Percentiles rank a stretch among this genome's conserved stretches.
Evolutionary conservation across 306 rosid genomes (phyloP).

Genomic region (Carpinus viminea): DNA sequence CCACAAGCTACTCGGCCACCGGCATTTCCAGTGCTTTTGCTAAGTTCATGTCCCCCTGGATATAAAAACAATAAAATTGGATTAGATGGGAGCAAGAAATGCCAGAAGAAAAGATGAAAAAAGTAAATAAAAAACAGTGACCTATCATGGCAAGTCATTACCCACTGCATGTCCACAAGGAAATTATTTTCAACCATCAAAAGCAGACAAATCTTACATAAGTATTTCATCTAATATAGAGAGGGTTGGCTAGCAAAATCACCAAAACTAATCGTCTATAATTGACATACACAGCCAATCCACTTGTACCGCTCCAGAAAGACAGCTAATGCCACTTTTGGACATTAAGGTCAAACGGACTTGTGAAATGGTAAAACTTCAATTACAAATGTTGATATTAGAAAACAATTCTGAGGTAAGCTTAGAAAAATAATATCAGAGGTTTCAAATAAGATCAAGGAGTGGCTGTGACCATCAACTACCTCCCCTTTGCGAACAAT

Average conservation of each 20-base stretch:
- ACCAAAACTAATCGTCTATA: not conserved
- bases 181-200: not conserved
- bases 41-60: constrained; percentile 93
- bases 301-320: not conserved
- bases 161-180: not conserved
- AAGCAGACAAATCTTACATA: not conserved
- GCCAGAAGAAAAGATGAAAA: not conserved
- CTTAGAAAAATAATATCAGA: no score
- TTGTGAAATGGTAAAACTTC: not conserved
- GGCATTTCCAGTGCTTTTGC: constrained; percentile 95
- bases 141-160: not conserved
- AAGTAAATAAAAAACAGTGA: not conserved
- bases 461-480: not conserved
- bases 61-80: not conserved
- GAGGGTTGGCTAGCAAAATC: not conserved
- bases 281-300: not conserved
- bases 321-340: not conserved
- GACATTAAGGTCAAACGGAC: not conserved
- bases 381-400: not conserved
- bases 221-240: not conserved
- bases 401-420: not conserved
- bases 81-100: not conserved
- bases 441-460: not conserved
- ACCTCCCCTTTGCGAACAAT: not conserved
- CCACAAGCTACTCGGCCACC: constrained; percentile 97